Conservation (phyloP, 2,329 filamentous ascomycete genomes). For the Colletotrichum graminicola region DNA sequence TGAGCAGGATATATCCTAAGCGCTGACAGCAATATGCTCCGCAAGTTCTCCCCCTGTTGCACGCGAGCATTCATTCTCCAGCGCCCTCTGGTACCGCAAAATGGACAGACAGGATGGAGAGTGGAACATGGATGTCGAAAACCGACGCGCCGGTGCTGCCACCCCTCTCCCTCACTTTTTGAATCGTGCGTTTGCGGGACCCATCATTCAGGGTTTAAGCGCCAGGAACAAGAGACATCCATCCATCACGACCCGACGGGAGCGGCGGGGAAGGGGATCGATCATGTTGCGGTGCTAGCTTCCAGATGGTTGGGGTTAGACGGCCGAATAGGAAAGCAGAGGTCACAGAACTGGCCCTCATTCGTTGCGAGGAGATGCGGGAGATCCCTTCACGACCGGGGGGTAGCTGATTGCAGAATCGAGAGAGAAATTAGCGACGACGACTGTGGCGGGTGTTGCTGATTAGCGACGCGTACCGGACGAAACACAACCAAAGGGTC, state of each 20-base stretch:
- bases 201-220: conserved; percentile 20
- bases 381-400: conserved; percentile 40
- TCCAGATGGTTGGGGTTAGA: neutral
- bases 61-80: neutral
- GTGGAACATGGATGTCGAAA: neutral
- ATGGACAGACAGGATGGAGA: neutral
- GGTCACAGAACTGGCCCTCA: conserved; percentile 36
- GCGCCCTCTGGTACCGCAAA: neutral
- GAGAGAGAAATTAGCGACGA: conserved; percentile 5
- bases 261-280: conserved; percentile 1
- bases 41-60: neutral
- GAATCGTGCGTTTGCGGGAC: neutral
- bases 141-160: neutral
- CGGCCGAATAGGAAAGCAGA: conserved; percentile 45
- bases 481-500: neutral
- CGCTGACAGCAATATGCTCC: neutral
- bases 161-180: neutral
- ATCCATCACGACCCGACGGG: conserved; percentile 8
- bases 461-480: neutral
- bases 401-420: conserved; percentile 41
- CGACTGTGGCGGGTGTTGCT: neutral
- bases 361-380: conserved; percentile 43
- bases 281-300: conserved; percentile 17
- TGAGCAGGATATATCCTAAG: neutral
- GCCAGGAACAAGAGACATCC: conserved; percentile 39